Conservation (phyloP, 2,329 filamentous ascomycete genomes). For the Alternaria viburni region DNA sequence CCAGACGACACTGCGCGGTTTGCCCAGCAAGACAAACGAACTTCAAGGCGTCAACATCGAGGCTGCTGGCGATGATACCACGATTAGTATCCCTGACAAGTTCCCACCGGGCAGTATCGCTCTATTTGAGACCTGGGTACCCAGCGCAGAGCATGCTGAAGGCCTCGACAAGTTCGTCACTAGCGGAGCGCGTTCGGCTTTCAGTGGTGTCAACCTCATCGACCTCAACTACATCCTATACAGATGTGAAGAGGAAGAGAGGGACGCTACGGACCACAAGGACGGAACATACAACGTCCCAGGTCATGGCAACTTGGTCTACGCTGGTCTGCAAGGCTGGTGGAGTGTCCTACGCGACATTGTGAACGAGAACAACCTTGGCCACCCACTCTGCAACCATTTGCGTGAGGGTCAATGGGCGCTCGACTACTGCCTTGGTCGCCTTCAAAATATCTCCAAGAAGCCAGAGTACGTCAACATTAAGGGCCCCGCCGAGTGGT, state of each 20-base stretch:
- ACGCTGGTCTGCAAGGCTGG: conserved; percentile 98
- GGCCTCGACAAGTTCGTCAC: conserved; percentile 88
- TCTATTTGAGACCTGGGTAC: conserved; percentile 95
- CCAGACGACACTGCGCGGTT: conserved; percentile 73
- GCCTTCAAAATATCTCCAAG: conserved; percentile 75
- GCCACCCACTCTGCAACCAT: conserved; percentile 91
- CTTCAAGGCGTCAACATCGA: conserved; percentile 77
- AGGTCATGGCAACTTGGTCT: conserved; percentile 81
- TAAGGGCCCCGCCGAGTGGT: conserved; percentile 73
- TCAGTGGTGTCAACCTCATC: conserved; percentile 73
- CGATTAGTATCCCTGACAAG: conserved; percentile 78
- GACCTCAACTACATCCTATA: conserved; percentile 94
- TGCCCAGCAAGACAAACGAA: conserved; percentile 82
- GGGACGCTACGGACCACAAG: conserved; percentile 75
- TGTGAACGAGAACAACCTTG: conserved; percentile 86
- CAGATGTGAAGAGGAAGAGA: conserved; percentile 87
- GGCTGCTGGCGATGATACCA: conserved; percentile 73
- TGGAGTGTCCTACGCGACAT: conserved; percentile 90
- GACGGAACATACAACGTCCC: conserved; percentile 93
- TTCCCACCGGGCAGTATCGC: conserved; percentile 96
- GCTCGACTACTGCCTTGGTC: conserved; percentile 81
- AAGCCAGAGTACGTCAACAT: conserved; percentile 68
- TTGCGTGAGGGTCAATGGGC: conserved; percentile 91
- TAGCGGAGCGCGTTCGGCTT: conserved; percentile 78
- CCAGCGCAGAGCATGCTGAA: conserved; percentile 79